Evolutionary conservation across 495 filamentous ascomycete genomes (phyloP), one percentile per base, ranked within the genome.

Genomic region (Aspergillus heteromorphus): DNA sequence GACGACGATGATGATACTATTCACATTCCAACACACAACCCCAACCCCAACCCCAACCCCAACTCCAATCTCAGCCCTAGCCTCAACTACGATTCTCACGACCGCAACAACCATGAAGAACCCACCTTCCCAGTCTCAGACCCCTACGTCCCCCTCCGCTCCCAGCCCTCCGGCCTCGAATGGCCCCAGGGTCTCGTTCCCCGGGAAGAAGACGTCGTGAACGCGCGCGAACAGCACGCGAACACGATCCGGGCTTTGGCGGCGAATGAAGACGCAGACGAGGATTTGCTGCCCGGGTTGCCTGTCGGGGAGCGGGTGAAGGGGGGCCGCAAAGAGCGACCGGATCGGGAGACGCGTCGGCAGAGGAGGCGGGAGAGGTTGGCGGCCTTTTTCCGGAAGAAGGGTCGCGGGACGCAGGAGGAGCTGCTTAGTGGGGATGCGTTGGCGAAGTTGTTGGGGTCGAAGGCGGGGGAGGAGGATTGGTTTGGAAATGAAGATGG

Each of bases 401-500:
- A 27, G 2, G 17, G 17, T 17, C 20, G 43, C 21, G 21, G 23
- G 14, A 27, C 23, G 23, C 6, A 21, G 43, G 21, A 47, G 40
- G 17, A 43, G 21, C 17, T 47, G 21, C 11, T 47, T 0, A 47
- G 43, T 17, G 43, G 43, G 14, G 43, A 47, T 47, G 43, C 43
- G 23, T 16, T 47, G 43, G 43, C 43, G 20, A 47, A 47, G 21
- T 27, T 47, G 21, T 20, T 47, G 20, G 43, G 43, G 1, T 47
- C 43, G 13, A 25, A 14, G 43, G 21, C 10, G n/a, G 43, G 43
- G 21, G 43, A 47, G 27, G 43, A 47, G 13, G 43, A 47, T 47
- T n/a, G n/a, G 23, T 19, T 29, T 47, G 27, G 43, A 47, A 23
- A 0, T 66, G n/a, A n/a, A 72, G 58, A 49, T 75, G 1, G 56